Evolutionary conservation across 2,329 filamentous ascomycete genomes (phyloP), one percentile per base, ranked within the genome.

Genomic region (Epichloe hybrida): DNA sequence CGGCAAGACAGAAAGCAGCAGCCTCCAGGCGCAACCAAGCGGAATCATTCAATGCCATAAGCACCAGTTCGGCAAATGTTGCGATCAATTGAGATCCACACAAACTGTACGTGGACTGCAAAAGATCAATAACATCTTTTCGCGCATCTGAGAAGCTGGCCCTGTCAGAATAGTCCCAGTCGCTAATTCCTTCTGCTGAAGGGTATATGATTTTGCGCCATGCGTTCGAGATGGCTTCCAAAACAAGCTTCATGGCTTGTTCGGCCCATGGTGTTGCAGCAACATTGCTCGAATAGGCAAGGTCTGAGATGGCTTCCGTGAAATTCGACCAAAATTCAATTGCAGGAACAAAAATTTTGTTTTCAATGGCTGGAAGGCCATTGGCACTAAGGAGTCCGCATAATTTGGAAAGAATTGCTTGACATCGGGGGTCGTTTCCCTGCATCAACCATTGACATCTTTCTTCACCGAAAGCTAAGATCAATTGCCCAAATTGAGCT

Each of bases 281-380:
- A 4, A 67, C 66, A 23, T 74, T 70, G n/a, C 72, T 71, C 1
- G 75, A 73, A 53, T 73, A 78, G 44, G 76, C 67, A 9, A 67
- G 71, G 61, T 81, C 84, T 53, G 73, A 77, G 70, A 81, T 73
- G 12, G 79, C 77, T 65, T 89, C 86, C 5, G 86, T 79, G 61
- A 83, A 88, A 1, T 79, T 82, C 17, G 79, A 83, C 87, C 88
- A 93, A 62, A 93, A 91, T 59, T 93, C 86, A 13, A 91, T 73
- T 1, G 83, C 79, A 1, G 81, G 78, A 0, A 86, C 77, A 50
- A 88, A 89, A 11, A 89, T 79, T 55, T 80, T 81, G 59, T 93
- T 85, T 50, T 91, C 86, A 4, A 77, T 77, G 1, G 83, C 81
- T 1, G 84, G 79, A 57, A 80, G 76, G 2, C 86, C 86, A 12